phyloP scores from a whole-genome alignment of 257 asterid genomes.

The Nicotiana tabacum region DNA sequence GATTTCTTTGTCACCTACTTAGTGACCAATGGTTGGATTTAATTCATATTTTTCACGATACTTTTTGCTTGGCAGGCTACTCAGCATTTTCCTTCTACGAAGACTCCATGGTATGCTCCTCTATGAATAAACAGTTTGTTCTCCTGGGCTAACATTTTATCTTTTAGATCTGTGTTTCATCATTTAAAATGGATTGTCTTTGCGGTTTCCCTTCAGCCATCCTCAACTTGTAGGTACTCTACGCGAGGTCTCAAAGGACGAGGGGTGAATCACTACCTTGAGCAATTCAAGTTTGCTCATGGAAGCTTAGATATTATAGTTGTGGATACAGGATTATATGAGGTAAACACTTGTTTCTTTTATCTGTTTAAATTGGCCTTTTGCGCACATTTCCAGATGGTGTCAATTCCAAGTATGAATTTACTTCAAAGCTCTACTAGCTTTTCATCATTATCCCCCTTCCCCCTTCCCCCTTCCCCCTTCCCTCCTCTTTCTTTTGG shows the following conservation, averaged over 20 bases:
- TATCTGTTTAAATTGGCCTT: neutral
- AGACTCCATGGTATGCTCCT: constrained; percentile 48
- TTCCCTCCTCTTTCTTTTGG: neutral
- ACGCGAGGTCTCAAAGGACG: constrained; percentile 30
- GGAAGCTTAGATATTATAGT: constrained; percentile 47
- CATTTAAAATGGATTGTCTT: constrained; percentile 8
- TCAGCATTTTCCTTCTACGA: constrained; percentile 27
- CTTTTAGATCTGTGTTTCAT: neutral
- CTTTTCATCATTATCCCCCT: neutral
- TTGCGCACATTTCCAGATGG: neutral
- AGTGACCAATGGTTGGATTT: neutral
- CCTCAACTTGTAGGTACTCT: constrained; percentile 42
- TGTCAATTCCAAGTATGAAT: neutral
- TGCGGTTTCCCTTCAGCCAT: constrained; percentile 12
- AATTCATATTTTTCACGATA: neutral
- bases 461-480: neutral
- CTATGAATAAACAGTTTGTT: neutral
- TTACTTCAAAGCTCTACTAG: neutral
- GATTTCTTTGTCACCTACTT: neutral
- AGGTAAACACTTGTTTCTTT: constrained; percentile 24
- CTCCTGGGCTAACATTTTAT: neutral
- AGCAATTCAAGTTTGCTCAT: constrained; percentile 27
- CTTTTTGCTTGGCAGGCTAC: constrained; percentile 38
- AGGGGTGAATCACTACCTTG: constrained; percentile 28
- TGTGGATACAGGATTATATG: constrained; percentile 43